phyloP scores from a whole-genome alignment of 805 yeast species.

The Spathaspora sp. region DNA sequence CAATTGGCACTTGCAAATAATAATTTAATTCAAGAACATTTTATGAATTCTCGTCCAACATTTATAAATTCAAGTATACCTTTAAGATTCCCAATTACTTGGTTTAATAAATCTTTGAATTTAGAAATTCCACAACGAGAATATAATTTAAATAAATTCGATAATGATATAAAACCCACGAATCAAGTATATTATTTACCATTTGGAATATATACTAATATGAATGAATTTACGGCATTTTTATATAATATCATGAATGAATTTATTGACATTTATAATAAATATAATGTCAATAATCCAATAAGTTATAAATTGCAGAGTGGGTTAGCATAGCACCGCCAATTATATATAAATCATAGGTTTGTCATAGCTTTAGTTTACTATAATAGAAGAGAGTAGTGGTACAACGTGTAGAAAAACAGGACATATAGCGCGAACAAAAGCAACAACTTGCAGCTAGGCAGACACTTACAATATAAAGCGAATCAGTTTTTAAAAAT shows the following conservation, averaged over 20 bases:
- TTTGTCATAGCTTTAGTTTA: no score
- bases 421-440: no score
- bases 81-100: constrained; percentile 27
- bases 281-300: constrained; percentile 5
- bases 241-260: constrained; percentile 28
- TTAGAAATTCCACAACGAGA: constrained; percentile 10
- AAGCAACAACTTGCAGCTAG: no score
- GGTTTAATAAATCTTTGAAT: constrained; percentile 18
- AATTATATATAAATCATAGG: no score
- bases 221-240: constrained; percentile 29
- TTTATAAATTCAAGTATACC: constrained; percentile 23
- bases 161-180: constrained; percentile 17
- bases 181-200: constrained; percentile 31
- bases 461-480: no score
- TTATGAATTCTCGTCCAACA: constrained; percentile 24
- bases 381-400: no score
- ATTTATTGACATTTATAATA: constrained; percentile 22
- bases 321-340: constrained; percentile 3
- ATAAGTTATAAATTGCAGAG: constrained; percentile 11
- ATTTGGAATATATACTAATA: constrained; percentile 30
- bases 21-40: constrained; percentile 17
- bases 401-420: no score
- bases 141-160: constrained; percentile 6
- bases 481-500: no score
- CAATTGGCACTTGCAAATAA: constrained; percentile 22